phyloP scores from a whole-genome alignment of 495 filamentous ascomycete genomes.

The Aspergillus conjunctus region DNA sequence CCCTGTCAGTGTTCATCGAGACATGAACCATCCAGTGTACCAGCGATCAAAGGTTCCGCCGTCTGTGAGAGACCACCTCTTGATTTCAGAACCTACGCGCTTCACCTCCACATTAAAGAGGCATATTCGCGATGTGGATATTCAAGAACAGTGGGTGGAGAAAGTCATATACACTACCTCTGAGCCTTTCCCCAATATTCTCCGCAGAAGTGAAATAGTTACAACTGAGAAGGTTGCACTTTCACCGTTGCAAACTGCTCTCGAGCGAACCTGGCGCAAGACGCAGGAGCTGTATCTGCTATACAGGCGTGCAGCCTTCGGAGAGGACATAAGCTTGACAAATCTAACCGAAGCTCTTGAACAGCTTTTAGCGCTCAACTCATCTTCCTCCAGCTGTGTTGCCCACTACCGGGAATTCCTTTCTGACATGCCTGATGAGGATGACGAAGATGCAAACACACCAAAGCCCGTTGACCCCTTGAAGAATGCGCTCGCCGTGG shows the following conservation, averaged over 20 bases:
- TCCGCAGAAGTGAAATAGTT: constrained; percentile 84
- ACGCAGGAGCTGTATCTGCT: constrained; percentile 77
- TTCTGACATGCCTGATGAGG: constrained; percentile 52
- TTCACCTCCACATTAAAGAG: constrained; percentile 75
- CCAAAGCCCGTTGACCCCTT: constrained; percentile 59
- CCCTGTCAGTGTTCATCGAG: constrained; percentile 76
- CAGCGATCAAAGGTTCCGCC: constrained; percentile 82
- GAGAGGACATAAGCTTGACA: constrained; percentile 65
- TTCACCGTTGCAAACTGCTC: constrained; percentile 78
- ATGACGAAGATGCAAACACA: constrained; percentile 30
- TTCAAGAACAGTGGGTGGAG: constrained; percentile 75
- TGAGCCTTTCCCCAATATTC: constrained; percentile 88
- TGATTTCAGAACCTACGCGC: constrained; percentile 68
- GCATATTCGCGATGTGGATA: constrained; percentile 62
- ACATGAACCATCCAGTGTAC: constrained; percentile 82
- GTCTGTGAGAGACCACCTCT: constrained; percentile 79
- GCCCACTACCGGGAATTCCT: constrained; percentile 74
- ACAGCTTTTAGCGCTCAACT: constrained; percentile 67
- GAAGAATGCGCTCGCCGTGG: constrained; percentile 81
- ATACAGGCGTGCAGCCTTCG: constrained; percentile 73
- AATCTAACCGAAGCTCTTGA: constrained; percentile 72
- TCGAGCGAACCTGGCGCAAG: constrained; percentile 90
- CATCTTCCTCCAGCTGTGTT: constrained; percentile 66
- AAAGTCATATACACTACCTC: constrained; percentile 84
- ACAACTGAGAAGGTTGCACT: constrained; percentile 64